These are phyloP conservation scores for Bruguiera parviflora DNA, from an alignment of 345 rosid species.

Conservation along the genomic window DNA sequence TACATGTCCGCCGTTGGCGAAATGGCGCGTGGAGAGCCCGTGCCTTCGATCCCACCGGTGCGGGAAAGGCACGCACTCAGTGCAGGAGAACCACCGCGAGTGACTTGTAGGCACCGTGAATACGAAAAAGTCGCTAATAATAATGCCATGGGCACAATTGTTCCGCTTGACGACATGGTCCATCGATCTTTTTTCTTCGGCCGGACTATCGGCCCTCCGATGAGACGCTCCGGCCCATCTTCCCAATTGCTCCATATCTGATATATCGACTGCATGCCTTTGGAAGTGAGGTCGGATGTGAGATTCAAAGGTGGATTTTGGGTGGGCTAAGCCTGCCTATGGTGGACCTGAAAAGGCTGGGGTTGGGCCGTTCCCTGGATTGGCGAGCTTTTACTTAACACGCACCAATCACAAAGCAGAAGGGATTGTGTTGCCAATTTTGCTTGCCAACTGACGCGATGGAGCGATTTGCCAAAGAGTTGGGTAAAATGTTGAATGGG, in stretches of 20 bases:
- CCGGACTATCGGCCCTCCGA: conserved; percentile 5
- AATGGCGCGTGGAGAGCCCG: no score
- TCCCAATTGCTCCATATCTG: conserved; percentile 14
- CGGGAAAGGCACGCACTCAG: no score
- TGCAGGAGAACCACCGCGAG: background rate
- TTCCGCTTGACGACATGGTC: background rate
- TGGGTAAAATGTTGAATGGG: conserved; percentile 5
- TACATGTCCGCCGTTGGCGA: no score
- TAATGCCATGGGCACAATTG: background rate
- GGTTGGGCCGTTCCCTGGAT: background rate
- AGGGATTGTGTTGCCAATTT: conserved; percentile 12
- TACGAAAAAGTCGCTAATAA: conserved; percentile 3
- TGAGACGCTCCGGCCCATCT: no score
- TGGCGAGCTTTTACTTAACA: conserved; percentile 2
- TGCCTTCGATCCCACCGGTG: no score
- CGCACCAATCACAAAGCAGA: conserved; percentile 12
- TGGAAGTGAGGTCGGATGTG: conserved; percentile 28
- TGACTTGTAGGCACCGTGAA: conserved; percentile 16
- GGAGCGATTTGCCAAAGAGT: conserved; percentile 13
- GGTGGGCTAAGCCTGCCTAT: conserved; percentile 24
- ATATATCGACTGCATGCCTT: conserved; percentile 18
- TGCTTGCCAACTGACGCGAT: background rate
- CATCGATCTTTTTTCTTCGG: conserved; percentile 16
- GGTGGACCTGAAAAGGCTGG: conserved; percentile 19
- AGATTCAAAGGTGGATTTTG: conserved; percentile 29